Base-by-base conservation (phyloP, 179 eudicot genomes). In the Pouteria campechiana region DNA sequence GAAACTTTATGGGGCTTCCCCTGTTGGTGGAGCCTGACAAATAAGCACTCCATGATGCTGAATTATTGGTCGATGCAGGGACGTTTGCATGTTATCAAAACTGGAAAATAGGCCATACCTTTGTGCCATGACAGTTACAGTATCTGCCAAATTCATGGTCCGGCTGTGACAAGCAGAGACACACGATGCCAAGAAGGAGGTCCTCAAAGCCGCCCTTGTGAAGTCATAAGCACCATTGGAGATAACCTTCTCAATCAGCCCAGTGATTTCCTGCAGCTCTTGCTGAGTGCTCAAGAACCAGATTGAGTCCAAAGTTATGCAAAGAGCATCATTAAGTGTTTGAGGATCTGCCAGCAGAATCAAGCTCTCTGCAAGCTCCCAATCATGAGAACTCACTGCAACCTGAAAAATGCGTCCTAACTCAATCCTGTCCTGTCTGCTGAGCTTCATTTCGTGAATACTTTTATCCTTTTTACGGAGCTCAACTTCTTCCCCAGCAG, bases 81-180 rank as follows among this genome's bases (percentile, higher is more conserved):
- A n/a, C n/a, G n/a, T n/a, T n/a, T n/a, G n/a, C n/a, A n/a, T n/a
- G n/a, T n/a, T n/a, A n/a, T n/a, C n/a, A n/a, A n/a, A n/a, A n/a
- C n/a, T n/a, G n/a, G 10, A 35, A 29, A 14, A 14, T 18, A 43
- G 30, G 3, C 20, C 38, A 33, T 66, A 89, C 97, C 97, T 82
- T 54, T 72, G 95, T 34, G 89, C 95, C 95, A 85, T 89, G 16
- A 89, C 69, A 42, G 86, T 58, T 18, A 89, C 97, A 12, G 95
- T 85, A 53, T 89, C 97, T 33, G 97, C 73, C 48, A 89, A 76
- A 59, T 75, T 79, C 89, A 78, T 78, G 5, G 95, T 85, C 60
- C 83, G 83, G 64, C 89, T 89, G 64, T 81, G 95, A 47, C 97
- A 89, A 0, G 97, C 97, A 42, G 93, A 89, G 41, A 89, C 97